Base-by-base conservation (phyloP, 306 rosid species). In the Ochetophila trinervis region DNA sequence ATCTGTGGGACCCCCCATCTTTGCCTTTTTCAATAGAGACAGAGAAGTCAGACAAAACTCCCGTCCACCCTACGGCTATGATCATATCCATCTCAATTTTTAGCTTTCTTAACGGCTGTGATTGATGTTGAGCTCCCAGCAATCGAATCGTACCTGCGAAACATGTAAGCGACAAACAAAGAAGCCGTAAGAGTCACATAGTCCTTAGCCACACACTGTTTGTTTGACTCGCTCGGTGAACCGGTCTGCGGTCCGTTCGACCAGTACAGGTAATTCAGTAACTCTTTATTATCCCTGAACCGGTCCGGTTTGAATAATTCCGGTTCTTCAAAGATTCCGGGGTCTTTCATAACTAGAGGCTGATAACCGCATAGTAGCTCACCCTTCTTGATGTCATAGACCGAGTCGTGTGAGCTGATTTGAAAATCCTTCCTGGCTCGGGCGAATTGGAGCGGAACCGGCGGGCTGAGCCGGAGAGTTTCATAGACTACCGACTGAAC, bases 181-280 rank as follows among this genome's bases (percentile, higher is more conserved):
- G 79, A 50, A 0, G 85, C 90, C 0, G 96, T 90, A 50, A 86
- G 84, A 23, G 81, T 53, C 48, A 90, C 97, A 30, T 34, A 8
- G 47, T 94, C 99, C 69, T 90, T 94, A 5, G 67, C 99, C 0
- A 97, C 83, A 36, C 97, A 94, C 67, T 94, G 97, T 54, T 94
- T 90, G 67, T 94, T 90, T 7, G 83, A 70, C 71, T 22, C 73
- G 10, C 69, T 76, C 0, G 97, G 80, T 2, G 83, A 12, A 34
- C 90, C 90, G 30, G 83, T 78, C 72, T 90, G 97, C 11, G 96
- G 96, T 20, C 99, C 99, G 52, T 94, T 94, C 16, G 97, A 94
- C 99, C 96, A 94, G 66, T 76, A 94, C 70, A 94, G 42, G 51
- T 87, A 83, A 62, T 77, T 63, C 71, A 86, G 70, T 27, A 94